Evolutionary conservation across 176 grass and related monocot species (phyloP), one percentile per base, ranked within the genome.

Genomic region (Chloris gayana): DNA sequence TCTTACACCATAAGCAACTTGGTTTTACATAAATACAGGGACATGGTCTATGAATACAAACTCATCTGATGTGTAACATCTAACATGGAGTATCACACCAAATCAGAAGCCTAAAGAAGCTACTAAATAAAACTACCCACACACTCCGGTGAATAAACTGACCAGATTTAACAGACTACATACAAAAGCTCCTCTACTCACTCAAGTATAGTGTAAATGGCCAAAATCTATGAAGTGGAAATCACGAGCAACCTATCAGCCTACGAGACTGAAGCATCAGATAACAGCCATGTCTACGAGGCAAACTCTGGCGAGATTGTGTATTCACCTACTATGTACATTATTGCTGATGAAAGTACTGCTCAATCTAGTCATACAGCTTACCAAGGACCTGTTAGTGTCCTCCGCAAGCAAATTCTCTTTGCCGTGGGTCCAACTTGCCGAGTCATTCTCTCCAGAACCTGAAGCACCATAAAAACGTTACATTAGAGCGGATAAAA

Each of bases 341-440:
- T 69, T 22, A 82, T 69, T 22, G 46, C 45, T 80, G 39, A 82
- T 21, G 70, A 79, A 77, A 69, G 38, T 27, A 80, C 15, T 74
- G 25, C 47, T 31, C 35, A 66, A 47, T 47, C 58, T 59, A 14
- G 19, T 41, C 59, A 26, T 85, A 53, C 39, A 37, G 26, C 61
- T 91, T 89, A 94, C 92, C 89, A 94, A 45, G 92, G 92, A 25
- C 92, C 92, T 8, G 92, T 94, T 24, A 89, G 71, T 30, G 92
- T 94, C 86, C 92, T 94, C 69, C 80, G 78, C 75, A 94, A 71
- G 80, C 89, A 89, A 61, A 91, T 41, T 81, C 88, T 91, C 83
- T 94, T 94, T 15, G 89, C 76, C 9, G 71, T 94, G 0, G 86
- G 86, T 72, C 83, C 79, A 65, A 56, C 50, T 82, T 89, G 86